Base-by-base conservation (phyloP, 148 eudicot species). In the Agrostemma githago region DNA sequence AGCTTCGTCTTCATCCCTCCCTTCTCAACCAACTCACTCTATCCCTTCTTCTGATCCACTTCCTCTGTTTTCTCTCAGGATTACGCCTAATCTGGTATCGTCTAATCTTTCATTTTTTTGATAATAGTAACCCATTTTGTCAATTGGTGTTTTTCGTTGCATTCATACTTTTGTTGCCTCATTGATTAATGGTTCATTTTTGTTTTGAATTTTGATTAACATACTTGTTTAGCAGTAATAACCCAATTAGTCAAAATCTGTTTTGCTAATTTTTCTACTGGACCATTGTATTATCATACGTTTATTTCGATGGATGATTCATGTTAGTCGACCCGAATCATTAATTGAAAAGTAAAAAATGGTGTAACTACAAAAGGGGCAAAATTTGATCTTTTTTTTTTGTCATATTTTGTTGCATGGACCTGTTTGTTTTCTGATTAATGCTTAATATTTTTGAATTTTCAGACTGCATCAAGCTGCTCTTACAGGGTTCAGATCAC, bases 401-500 rank as follows among this genome's bases (percentile, higher is more conserved):
- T 21, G 12, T 70, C 15, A 12, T 9, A 8, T 8, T 73, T 69
- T 43, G 8, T 46, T 73, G 58, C 53, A 48, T 59, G 57, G 11
- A 69, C 4, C 3, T 0, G 60, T 21, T 48, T 39, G 69, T 53
- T 39, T 17, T 60, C 0, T 63, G 4, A 59, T 10, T 69, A 43
- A 8, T 62, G 26, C 44, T 66, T 37, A 3, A 34, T 16, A 19
- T 40, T 4, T 57, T 20, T 51, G 4, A 51, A n/a, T 74, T 10
- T 75, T 16, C 69, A 79, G 82, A 63, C 74, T 44, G 76, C 73
- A 73, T 21, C 41, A 14, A 37, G 62, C 20, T 70, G 72, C 8
- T 51, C 72, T 40, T 85, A 54, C 81, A 85, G 87, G 68, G 86
- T 85, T 72, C 74, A 20, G 57, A 87, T 87, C 70, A 76, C 82